A percentile compares a stretch with the other conserved stretches of the same genome.
phyloP scores from a whole-genome alignment of 139 green algal genomes.

The Tetraselmis striata region DNA sequence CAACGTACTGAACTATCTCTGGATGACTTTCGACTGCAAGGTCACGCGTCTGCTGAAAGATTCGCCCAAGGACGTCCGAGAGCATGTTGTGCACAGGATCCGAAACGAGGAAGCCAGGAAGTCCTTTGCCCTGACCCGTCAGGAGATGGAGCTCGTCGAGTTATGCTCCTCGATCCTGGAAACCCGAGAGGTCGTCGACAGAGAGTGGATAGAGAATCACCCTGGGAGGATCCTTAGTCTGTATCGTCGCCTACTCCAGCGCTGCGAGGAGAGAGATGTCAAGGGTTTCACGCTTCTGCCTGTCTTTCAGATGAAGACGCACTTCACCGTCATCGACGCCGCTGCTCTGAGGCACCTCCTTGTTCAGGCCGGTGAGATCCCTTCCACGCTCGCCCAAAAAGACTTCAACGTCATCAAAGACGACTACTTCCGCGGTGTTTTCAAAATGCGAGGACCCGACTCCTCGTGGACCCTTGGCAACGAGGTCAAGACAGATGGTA shows the following conservation, averaged over 20 bases:
- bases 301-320: neutral
- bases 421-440: neutral
- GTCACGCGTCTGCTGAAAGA: neutral
- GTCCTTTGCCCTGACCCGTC: neutral
- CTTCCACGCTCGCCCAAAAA: neutral
- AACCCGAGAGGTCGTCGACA: neutral
- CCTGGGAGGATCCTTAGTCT: neutral
- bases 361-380: neutral
- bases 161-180: neutral
- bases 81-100: neutral
- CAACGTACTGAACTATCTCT: neutral
- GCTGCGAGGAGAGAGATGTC: neutral
- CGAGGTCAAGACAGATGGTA: neutral
- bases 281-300: neutral
- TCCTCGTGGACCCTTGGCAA: neutral
- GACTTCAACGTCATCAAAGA: neutral
- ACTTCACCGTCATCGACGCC: neutral
- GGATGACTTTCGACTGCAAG: neutral
- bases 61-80: neutral
- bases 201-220: neutral
- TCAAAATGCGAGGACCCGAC: neutral
- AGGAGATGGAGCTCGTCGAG: neutral
- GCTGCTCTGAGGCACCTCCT: neutral
- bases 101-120: neutral
- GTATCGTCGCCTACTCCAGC: neutral